Conservation (phyloP, 2,329 filamentous ascomycete genomes). For the Fusarium irregulare region DNA sequence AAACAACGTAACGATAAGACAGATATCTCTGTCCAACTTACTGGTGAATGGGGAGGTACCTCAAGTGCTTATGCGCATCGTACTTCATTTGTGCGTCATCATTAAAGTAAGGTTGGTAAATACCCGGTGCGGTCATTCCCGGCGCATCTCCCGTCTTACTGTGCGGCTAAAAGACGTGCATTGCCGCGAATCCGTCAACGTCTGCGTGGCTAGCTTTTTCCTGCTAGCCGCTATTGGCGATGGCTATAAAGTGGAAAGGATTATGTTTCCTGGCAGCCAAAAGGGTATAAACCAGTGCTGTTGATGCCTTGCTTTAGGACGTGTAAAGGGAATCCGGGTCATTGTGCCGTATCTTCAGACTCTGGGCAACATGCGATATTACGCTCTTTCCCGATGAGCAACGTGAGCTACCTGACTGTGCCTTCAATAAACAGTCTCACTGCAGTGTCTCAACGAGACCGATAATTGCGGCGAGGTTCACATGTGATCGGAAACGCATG, state of each 20-base stretch:
- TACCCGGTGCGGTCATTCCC: constrained; percentile 1
- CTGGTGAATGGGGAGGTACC: no score
- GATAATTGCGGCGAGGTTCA: neutral
- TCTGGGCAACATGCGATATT: neutral
- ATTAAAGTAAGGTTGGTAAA: neutral
- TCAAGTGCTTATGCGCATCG: neutral
- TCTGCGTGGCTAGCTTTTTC: neutral
- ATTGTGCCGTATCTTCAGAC: neutral
- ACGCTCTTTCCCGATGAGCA: neutral
- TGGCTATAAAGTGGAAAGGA: no score
- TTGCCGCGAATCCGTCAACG: neutral
- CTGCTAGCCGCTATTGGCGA: neutral
- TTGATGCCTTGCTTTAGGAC: no score
- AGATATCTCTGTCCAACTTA: no score
- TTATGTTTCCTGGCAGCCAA: no score
- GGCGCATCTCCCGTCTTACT: neutral
- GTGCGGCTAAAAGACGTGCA: neutral
- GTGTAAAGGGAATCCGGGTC: neutral
- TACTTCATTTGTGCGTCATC: neutral
- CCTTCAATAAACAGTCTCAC: neutral
- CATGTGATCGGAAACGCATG: neutral
- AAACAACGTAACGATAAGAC: no score
- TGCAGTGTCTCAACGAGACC: neutral
- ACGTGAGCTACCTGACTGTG: neutral
- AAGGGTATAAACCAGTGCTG: no score